Percentiles rank a stretch among this genome's conserved stretches.
phyloP scores from a whole-genome alignment of 2,329 filamentous ascomycete genomes.

The Metarhizium album region DNA sequence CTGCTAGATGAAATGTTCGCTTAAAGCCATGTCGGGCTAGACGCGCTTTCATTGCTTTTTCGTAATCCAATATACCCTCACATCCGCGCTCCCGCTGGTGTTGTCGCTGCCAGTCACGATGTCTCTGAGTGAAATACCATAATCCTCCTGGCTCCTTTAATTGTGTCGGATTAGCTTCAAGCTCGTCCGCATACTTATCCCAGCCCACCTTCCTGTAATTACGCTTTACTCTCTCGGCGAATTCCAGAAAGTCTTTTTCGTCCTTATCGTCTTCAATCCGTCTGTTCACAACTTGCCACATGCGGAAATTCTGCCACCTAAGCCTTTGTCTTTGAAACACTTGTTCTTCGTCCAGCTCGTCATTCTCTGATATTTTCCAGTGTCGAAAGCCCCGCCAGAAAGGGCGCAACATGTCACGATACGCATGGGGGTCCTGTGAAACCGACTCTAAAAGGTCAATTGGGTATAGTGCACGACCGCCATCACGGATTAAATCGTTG shows the following conservation, averaged over 20 bases:
- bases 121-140: too few species aligned
- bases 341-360: too few species aligned
- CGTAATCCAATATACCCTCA: constrained; percentile 13
- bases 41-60: constrained; percentile 12
- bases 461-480: not conserved
- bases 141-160: not conserved
- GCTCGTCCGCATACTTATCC: not conserved
- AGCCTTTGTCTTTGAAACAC: constrained; percentile 16
- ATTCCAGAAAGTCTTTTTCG: constrained; percentile 6
- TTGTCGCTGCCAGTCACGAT: not conserved
- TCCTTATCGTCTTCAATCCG: constrained; percentile 4
- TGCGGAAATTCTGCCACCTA: constrained; percentile 18
- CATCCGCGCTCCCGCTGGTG: constrained; percentile 5
- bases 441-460: not conserved
- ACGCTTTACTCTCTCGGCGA: constrained; percentile 1
- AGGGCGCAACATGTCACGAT: not conserved
- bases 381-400: not conserved
- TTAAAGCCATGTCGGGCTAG: constrained; percentile 17
- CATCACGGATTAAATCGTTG: not conserved
- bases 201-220: not conserved
- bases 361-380: too few species aligned
- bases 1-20: constrained; percentile 16
- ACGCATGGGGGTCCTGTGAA: not conserved
- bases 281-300: constrained; percentile 17
- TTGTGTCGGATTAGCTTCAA: not conserved